A percentile compares a stretch with the other conserved stretches of the same genome.
Conservation (phyloP, 805 yeast genomes). For the Schwanniomyces pseudopolymorphus region DNA sequence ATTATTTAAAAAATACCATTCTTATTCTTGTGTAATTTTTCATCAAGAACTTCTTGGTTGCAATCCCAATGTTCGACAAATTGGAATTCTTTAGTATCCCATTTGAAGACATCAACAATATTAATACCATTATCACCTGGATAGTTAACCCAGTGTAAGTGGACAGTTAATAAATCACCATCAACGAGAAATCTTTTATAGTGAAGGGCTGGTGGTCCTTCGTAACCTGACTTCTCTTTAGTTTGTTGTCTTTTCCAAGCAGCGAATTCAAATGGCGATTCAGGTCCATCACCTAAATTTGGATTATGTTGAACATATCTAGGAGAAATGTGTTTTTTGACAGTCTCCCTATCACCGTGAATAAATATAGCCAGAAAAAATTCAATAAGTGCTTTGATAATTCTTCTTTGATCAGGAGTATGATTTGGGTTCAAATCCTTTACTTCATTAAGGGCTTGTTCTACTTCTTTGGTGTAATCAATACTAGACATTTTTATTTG, state of each 20-base stretch:
- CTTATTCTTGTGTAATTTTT: neutral
- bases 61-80: constrained; percentile 1
- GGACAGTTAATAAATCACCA: neutral
- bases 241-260: constrained; percentile 1
- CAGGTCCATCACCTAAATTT: neutral
- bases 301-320: constrained; percentile 1
- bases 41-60: constrained; percentile 2
- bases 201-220: neutral
- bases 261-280: neutral
- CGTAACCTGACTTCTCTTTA: neutral
- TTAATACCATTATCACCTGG: neutral
- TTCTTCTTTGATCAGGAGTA: neutral
- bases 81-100: neutral
- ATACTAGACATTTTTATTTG: neutral
- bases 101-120: neutral
- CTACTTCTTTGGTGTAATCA: constrained; percentile 1
- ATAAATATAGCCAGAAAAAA: neutral
- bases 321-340: neutral
- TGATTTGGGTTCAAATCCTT: constrained; percentile 1
- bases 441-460: neutral
- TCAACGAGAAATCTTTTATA: neutral
- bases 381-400: neutral
- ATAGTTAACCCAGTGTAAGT: neutral
- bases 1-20: constrained; percentile 1
- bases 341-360: neutral